Conservation (phyloP, 139 green algal genomes). For the Volvox reticuliferus region DNA sequence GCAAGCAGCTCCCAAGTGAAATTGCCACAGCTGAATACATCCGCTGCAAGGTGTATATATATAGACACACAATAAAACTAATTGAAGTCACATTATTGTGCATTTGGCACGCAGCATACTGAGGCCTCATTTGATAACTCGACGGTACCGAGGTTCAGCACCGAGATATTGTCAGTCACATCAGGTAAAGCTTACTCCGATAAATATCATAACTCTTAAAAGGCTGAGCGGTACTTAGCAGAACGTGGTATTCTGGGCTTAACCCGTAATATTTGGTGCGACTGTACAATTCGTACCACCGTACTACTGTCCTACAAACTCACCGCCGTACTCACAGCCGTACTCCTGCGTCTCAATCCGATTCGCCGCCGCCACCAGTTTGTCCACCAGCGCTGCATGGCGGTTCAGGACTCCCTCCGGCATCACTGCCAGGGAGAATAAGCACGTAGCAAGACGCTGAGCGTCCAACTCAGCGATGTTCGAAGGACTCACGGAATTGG, state of each 20-base stretch:
- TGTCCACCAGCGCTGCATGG: not conserved
- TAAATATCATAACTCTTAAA: not conserved
- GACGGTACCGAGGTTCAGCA: not conserved
- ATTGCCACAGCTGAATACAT: not conserved
- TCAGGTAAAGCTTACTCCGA: too few relatives aligned
- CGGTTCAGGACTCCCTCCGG: not conserved
- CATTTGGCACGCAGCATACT: not conserved
- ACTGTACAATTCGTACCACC: not conserved
- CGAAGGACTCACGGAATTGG: not conserved
- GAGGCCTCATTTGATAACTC: not conserved
- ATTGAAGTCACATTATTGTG: not conserved
- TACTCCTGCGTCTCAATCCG: not conserved
- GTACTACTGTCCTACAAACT: not conserved
- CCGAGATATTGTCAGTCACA: too few relatives aligned
- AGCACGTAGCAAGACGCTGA: not conserved
- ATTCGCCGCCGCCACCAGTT: not conserved
- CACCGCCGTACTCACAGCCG: not conserved
- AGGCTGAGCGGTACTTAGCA: not conserved
- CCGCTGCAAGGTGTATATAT: not conserved
- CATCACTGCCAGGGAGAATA: slow-evolving; percentile 7
- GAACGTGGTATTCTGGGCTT: not conserved
- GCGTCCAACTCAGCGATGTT: not conserved
- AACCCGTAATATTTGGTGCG: not conserved
- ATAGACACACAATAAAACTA: not conserved
- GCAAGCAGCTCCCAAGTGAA: not conserved